Evolutionary conservation across 305 asterid genomes (phyloP), one percentile per base, ranked within the genome.

Genomic region (Striga hermonthica): DNA sequence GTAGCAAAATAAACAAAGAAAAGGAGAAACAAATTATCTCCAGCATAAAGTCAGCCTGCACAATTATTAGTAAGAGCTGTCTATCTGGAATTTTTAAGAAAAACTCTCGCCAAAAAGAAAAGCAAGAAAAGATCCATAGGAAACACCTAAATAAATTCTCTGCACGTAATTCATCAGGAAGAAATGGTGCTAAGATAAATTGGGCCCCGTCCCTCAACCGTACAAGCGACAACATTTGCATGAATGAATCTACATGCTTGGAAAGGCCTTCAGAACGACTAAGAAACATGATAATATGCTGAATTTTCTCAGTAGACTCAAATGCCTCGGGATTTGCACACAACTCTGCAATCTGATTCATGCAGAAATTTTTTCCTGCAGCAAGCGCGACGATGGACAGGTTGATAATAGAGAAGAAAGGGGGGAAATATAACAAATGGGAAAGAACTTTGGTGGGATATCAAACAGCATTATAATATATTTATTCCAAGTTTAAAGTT

Each of bases 311-410:
- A 59, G 81, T 81, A 71, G 89, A 86, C 71, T 82, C 87, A 39
- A 83, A 50, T 63, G 82, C 70, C 70, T 63, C 47, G 5, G 89
- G 85, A 79, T 70, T 75, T 50, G 84, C 77, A 72, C 87, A 75
- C 71, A 89, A 79, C 72, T 87, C 94, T 4, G 76, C 78, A 35
- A 88, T 84, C 85, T 87, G 96, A 68, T 80, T 73, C 91, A 89
- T 79, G 81, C 96, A 89, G 70, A 88, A 94, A 73, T 74, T 89
- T 69, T 81, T 87, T 62, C 98, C 99, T 94, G 94, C 81, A 80
- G 82, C 64, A 74, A 66, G 13, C 37, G 5, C 37, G 5, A 57
- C 59, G 68, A 15, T 22, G 62, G 53, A 69, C 62, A 75, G 54
- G 65, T 57, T 44, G 39, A 75, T 47, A 65, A 4, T 57, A 64